A percentile compares a stretch with the other conserved stretches of the same genome.
Evolutionary conservation across 2,329 filamentous ascomycete genomes (phyloP).

Genomic region (Fusarium sp.): DNA sequence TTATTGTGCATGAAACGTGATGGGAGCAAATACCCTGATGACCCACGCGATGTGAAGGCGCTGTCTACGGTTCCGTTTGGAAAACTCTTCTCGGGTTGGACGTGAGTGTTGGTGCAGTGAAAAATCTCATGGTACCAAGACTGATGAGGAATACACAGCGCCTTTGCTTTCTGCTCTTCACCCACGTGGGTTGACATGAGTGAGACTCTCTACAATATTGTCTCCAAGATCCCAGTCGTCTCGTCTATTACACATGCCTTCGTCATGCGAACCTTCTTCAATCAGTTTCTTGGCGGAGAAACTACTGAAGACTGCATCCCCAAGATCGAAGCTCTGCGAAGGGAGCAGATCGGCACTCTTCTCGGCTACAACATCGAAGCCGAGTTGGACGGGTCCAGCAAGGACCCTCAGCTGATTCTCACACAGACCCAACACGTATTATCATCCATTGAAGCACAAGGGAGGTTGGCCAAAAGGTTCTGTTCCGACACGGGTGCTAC

Average conservation of each 20-base stretch:
- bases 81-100: slow-evolving; percentile 22
- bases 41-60: slow-evolving; percentile 13
- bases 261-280: slow-evolving; percentile 39
- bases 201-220: slow-evolving; percentile 30
- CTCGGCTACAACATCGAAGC: slow-evolving; percentile 45
- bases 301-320: slow-evolving; percentile 33
- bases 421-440: slow-evolving; percentile 34
- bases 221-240: slow-evolving; percentile 36
- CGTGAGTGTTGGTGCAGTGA: not conserved
- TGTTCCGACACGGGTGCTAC: slow-evolving; percentile 15
- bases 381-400: slow-evolving; percentile 40
- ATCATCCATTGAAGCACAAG: slow-evolving; percentile 35
- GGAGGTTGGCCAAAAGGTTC: slow-evolving; percentile 31
- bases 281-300: slow-evolving; percentile 39
- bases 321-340: slow-evolving; percentile 36
- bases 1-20: slow-evolving; percentile 7
- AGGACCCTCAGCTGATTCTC: slow-evolving; percentile 39
- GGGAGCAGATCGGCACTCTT: slow-evolving; percentile 31
- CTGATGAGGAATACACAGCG: slow-evolving; percentile 12
- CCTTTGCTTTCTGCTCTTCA: slow-evolving; percentile 43
- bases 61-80: slow-evolving; percentile 10
- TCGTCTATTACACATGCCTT: slow-evolving; percentile 33
- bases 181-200: slow-evolving; percentile 40
- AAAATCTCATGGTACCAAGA: not conserved
- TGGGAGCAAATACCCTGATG: slow-evolving; percentile 2